phyloP scores from a whole-genome alignment of 306 rosid genomes.

The Hippophae tibetana region DNA sequence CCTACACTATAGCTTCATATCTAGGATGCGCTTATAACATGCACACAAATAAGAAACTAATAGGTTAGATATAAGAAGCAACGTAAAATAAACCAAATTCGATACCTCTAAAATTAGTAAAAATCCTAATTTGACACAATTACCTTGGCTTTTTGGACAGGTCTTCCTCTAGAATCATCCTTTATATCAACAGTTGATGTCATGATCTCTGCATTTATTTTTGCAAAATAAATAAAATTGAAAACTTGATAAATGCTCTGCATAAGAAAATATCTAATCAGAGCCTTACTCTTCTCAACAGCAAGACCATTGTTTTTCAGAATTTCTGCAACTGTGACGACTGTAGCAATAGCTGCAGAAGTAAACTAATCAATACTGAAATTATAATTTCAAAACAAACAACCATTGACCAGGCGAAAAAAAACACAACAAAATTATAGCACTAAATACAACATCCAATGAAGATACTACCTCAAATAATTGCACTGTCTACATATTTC shows the following conservation, averaged over 20 bases:
- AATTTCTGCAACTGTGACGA: constrained; percentile 71
- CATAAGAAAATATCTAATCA: not conserved
- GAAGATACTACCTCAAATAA: too few species aligned
- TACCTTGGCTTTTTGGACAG: constrained; percentile 78
- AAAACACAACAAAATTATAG: too few species aligned
- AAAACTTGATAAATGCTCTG: not conserved
- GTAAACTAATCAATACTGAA: not conserved
- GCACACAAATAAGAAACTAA: too few species aligned
- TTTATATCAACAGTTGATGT: constrained; percentile 65
- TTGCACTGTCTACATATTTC: too few species aligned
- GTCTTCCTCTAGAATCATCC: constrained; percentile 59
- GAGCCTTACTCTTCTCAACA: constrained; percentile 57
- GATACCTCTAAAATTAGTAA: not conserved
- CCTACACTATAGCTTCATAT: too few species aligned
- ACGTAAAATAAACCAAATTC: not conserved
- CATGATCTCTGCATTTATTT: constrained; percentile 36
- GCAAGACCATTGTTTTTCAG: constrained; percentile 74
- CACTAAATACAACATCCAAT: too few species aligned
- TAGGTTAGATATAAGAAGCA: not conserved
- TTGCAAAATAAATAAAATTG: constrained; percentile 9
- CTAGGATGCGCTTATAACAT: too few species aligned
- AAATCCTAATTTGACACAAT: not conserved
- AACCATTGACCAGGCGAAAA: too few species aligned
- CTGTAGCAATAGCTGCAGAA: constrained; percentile 66
- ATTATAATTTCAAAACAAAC: too few species aligned